Conservation (phyloP, 2,329 filamentous ascomycete genomes). For the Epichloe brachyelytri region DNA sequence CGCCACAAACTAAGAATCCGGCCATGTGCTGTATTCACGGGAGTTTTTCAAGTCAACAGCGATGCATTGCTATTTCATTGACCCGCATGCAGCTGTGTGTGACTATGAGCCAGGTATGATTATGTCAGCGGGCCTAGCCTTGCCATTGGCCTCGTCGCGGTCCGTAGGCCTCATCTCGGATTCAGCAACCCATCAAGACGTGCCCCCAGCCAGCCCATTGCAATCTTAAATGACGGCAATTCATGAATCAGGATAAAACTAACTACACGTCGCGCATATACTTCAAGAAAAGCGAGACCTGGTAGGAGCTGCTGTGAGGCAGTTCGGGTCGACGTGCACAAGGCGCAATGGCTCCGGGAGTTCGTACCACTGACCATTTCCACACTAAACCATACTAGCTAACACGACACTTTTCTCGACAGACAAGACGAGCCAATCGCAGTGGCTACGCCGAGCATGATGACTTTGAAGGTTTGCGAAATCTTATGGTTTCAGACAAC, state of each 20-base stretch:
- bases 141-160: slow-evolving; percentile 3
- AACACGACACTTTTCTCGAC: slow-evolving; percentile 9
- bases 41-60: neutral
- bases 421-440: slow-evolving; percentile 45
- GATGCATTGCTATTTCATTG: neutral
- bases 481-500: neutral
- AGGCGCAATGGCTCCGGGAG: slow-evolving; percentile 27
- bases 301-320: neutral
- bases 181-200: neutral
- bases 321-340: neutral
- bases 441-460: slow-evolving; percentile 46
- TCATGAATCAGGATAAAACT: neutral
- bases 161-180: neutral
- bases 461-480: slow-evolving; percentile 40
- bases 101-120: neutral
- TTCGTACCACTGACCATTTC: slow-evolving; percentile 11
- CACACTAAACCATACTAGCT: slow-evolving; percentile 6
- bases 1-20: neutral
- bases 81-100: neutral
- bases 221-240: neutral
- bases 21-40: neutral
- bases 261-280: neutral
- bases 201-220: neutral
- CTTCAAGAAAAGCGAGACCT: neutral
- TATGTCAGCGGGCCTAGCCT: slow-evolving; percentile 3